Evolutionary conservation across 2,329 filamentous ascomycete species (phyloP).

Genomic region (Talaromyces verruculosus): DNA sequence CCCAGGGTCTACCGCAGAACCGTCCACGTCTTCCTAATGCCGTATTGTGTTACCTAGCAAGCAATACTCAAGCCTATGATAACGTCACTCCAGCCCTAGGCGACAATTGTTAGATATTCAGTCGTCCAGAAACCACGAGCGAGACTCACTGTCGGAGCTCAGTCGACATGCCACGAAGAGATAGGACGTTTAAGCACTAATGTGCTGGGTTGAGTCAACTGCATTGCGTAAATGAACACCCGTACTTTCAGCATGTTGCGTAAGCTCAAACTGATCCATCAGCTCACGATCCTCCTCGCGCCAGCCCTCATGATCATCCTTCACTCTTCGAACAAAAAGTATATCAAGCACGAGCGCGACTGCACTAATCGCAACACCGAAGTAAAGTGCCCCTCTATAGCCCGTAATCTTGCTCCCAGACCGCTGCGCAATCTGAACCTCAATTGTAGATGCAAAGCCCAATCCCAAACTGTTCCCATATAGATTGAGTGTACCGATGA

Average conservation of each 20-base stretch:
- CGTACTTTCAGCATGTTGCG: slow-evolving; percentile 19
- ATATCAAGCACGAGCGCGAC: slow-evolving; percentile 33
- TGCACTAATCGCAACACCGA: slow-evolving; percentile 33
- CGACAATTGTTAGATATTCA: not conserved
- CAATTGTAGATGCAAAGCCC: slow-evolving; percentile 47
- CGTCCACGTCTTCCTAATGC: not conserved
- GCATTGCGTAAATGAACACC: slow-evolving; percentile 18
- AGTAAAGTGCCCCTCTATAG: slow-evolving; percentile 35
- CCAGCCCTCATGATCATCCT: slow-evolving; percentile 38
- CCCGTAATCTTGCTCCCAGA: slow-evolving; percentile 27
- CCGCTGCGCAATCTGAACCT: slow-evolving; percentile 28
- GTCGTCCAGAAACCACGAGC: not conserved
- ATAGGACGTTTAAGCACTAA: not conserved
- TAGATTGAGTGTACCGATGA: slow-evolving; percentile 50
- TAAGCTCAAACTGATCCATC: slow-evolving; percentile 19
- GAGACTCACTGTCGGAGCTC: not conserved
- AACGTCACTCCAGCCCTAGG: not conserved
- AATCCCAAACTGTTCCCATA: slow-evolving; percentile 48
- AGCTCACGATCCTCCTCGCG: slow-evolving; percentile 21
- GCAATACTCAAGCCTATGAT: not conserved
- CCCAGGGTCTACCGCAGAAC: too few relatives aligned
- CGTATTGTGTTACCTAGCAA: not conserved
- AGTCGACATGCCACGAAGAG: not conserved
- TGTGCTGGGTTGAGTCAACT: slow-evolving; percentile 6
- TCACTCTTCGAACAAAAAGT: slow-evolving; percentile 34